Conservation (phyloP, 2,329 filamentous ascomycete species). For the Didymella lethalis region DNA sequence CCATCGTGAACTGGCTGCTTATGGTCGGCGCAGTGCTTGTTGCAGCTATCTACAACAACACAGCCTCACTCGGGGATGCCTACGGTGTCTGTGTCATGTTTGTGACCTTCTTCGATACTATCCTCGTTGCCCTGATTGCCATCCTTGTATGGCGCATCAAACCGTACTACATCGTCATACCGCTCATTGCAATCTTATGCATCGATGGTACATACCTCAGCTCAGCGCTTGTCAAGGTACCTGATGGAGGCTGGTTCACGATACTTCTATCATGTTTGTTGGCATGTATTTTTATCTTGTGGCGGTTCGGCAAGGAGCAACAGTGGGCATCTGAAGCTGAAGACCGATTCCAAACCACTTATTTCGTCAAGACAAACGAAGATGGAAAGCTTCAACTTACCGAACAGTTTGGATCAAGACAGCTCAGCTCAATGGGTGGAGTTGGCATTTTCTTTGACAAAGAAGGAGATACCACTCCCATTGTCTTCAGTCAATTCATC, state of each 20-base stretch:
- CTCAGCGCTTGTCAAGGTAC: conserved; percentile 74
- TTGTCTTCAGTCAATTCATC: conserved; percentile 76
- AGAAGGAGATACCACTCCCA: conserved; percentile 69
- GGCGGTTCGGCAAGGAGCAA: conserved; percentile 80
- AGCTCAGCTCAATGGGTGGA: conserved; percentile 57
- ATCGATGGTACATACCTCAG: conserved; percentile 76
- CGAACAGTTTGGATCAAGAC: conserved; percentile 47
- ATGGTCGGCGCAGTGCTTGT: conserved; percentile 79
- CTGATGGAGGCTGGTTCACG: conserved; percentile 81
- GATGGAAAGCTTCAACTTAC: conserved; percentile 51
- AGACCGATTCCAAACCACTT: conserved; percentile 61
- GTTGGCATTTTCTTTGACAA: conserved; percentile 83
- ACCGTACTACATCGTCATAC: conserved; percentile 65
- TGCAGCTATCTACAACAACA: conserved; percentile 75
- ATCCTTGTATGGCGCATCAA: conserved; percentile 75
- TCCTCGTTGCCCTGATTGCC: conserved; percentile 75
- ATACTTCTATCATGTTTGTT: conserved; percentile 70
- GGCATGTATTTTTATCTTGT: conserved; percentile 72
- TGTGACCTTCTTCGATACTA: conserved; percentile 80
- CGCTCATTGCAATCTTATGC: conserved; percentile 70
- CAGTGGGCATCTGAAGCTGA: conserved; percentile 63
- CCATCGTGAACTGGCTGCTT: conserved; percentile 77
- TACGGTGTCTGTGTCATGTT: conserved; percentile 83
- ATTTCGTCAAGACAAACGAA: conserved; percentile 51
- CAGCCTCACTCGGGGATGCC: conserved; percentile 69